These are phyloP conservation scores for Sanghuangporus sanghuang DNA, from an alignment of 1,284 basidiomycete species.

Conservation along the genomic window DNA sequence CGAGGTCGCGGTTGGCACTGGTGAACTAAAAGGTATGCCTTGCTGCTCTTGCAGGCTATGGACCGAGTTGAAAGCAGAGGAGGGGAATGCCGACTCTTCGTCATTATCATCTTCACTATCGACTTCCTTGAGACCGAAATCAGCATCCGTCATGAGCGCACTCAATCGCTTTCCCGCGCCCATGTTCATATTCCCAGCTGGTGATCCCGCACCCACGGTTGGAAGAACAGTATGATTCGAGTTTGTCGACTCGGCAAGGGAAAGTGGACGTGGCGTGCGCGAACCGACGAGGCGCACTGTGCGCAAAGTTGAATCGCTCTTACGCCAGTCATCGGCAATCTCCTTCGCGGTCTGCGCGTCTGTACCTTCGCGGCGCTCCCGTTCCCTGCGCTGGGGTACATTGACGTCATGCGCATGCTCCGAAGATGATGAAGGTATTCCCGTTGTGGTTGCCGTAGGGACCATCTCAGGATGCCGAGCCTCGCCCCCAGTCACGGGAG, in stretches of 20 bases:
- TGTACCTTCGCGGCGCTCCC: conserved; percentile 6
- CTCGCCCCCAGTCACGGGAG: neutral
- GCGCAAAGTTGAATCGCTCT: conserved; percentile 18
- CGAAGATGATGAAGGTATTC: neutral
- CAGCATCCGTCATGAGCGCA: conserved; percentile 12
- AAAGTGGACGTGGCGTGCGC: conserved; percentile 18
- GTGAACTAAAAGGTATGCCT: neutral
- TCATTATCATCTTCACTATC: conserved; percentile 17
- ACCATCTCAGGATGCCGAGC: conserved; percentile 1
- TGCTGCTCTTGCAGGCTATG: conserved; percentile 1
- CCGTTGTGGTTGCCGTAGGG: conserved; percentile 1
- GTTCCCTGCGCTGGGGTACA: conserved; percentile 11
- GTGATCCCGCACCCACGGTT: conserved; percentile 4
- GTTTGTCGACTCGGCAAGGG: conserved; percentile 18
- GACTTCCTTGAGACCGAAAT: conserved; percentile 16
- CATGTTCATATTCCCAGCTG: conserved; percentile 3
- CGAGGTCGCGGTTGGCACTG: neutral
- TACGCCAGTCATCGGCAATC: conserved; percentile 18
- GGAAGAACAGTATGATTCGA: conserved; percentile 17
- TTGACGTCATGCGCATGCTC: conserved; percentile 8
- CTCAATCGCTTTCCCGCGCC: conserved; percentile 15
- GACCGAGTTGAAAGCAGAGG: conserved; percentile 8
- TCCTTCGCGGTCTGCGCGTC: conserved; percentile 12
- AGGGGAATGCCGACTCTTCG: conserved; percentile 2
- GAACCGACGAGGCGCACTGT: conserved; percentile 17